Base-by-base conservation (phyloP, 1,139 yeast species). In the Lipomyces yarrowii region DNA sequence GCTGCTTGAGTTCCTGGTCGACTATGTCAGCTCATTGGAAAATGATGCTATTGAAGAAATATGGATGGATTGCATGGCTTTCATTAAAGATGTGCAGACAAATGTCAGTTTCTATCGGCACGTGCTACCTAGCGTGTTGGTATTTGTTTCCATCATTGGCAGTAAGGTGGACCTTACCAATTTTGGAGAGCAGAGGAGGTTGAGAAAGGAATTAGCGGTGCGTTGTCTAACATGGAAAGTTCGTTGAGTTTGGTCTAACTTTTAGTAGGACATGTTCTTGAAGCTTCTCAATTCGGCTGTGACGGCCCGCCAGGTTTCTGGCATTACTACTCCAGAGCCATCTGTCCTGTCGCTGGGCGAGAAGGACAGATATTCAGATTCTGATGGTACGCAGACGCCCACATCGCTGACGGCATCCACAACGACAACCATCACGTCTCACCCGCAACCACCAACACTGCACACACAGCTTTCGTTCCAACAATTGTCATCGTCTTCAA, bases 31-130 rank as follows among this genome's bases (percentile, higher is more conserved):
- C 7, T 84, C 91, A 0, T 79, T 93, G 56, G 96, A 90, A 69
- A 83, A 83, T 69, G 96, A 91, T 71, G 86, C 91, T 0, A 79
- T 91, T 48, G 90, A 88, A 65, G 97, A 92, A 67, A 82, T 91
- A 33, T 91, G 93, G 88, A 76, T 76, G 23, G 83, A 83, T 33
- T 80, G 87, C 30, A 78, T 85, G 57, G 77, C 76, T 6, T 91
- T 90, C 72, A 80, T 90, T 70, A 86, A 82, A 69, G 91, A 87
- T 33, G 83, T 87, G 0, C 72, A 82, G 55, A 77, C 83, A 15
- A 85, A 86, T 72, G 76, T 83, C 21, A 71, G 78, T n/a, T 74
- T 79, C 2, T 90, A 85, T 74, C 82, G 82, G 64, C 77, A 77
- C 1, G 75, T 88, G 0, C 76, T 86, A 56, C 84, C 90, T 1